These are phyloP conservation scores for Basidiobolus meristosporus DNA, from an alignment of 371 early-diverging fungal genomes.

Conservation along the genomic window DNA sequence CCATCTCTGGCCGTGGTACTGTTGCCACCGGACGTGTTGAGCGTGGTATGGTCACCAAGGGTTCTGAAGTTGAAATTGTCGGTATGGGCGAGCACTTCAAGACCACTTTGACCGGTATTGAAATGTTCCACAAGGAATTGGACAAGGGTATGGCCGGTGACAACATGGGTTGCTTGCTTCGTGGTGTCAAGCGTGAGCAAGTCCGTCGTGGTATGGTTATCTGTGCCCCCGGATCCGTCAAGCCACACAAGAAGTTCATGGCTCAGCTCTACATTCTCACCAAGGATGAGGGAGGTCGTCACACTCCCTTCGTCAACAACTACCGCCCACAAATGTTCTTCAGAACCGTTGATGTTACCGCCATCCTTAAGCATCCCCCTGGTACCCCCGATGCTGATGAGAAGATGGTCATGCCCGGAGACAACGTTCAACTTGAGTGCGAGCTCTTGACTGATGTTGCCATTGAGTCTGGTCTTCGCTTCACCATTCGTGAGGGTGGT, in stretches of 20 bases:
- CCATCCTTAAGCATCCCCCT: constrained; percentile 62
- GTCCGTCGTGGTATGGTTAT: constrained; percentile 89
- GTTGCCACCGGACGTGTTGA: constrained; percentile 97
- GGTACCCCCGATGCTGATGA: constrained; percentile 69
- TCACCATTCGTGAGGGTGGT: constrained; percentile 96
- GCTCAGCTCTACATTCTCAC: constrained; percentile 86
- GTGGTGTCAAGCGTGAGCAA: constrained; percentile 94
- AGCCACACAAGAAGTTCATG: constrained; percentile 82
- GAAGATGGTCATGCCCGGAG: constrained; percentile 97
- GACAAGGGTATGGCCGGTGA: constrained; percentile 96
- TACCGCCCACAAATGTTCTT: constrained; percentile 93
- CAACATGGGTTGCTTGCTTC: constrained; percentile 91
- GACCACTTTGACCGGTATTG: constrained; percentile 89
- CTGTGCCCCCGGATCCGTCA: constrained; percentile 77
- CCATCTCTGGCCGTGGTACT: constrained; percentile 97
- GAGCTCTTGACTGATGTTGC: constrained; percentile 68
- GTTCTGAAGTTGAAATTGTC: constrained; percentile 89
- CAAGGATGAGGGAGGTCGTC: constrained; percentile 97
- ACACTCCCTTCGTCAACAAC: constrained; percentile 91
- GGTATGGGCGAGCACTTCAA: constrained; percentile 78
- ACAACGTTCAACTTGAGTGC: constrained; percentile 72
- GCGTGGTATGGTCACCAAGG: constrained; percentile 86
- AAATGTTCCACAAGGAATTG: constrained; percentile 98
- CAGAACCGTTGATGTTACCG: constrained; percentile 88
- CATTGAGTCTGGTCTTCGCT: constrained; percentile 82